These are phyloP conservation scores for Solanum chiquidenum DNA, from an alignment of 257 asterid genomes.

Conservation along the genomic window DNA sequence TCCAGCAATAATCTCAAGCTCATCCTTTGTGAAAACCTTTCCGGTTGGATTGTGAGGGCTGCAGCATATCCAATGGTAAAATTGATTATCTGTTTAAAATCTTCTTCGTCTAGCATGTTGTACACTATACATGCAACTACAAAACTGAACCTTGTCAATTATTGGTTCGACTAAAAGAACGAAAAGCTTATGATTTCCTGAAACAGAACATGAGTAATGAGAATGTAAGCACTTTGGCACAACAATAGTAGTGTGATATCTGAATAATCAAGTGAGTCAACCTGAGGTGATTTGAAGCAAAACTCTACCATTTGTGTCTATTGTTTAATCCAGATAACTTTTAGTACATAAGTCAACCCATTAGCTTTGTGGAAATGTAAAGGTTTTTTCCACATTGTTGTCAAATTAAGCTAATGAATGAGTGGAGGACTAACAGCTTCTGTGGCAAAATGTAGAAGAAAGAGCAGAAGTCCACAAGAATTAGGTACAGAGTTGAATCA, in stretches of 20 bases:
- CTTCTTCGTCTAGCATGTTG: not conserved
- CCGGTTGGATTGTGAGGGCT: slow-evolving; percentile 99
- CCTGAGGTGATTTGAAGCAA: not conserved
- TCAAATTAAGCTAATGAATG: not conserved
- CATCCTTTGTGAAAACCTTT: slow-evolving; percentile 63
- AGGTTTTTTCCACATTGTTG: not conserved
- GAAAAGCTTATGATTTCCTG: not conserved
- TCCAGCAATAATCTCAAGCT: slow-evolving; percentile 78
- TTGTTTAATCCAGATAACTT: not conserved
- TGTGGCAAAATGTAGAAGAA: not conserved
- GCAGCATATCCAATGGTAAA: slow-evolving; percentile 14
- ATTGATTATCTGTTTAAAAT: not conserved
- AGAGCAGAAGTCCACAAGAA: not conserved
- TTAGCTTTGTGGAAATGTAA: not conserved
- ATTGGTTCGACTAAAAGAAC: not conserved
- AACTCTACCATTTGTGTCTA: not conserved
- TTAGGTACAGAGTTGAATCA: not conserved
- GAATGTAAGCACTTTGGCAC: not conserved
- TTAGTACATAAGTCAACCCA: not conserved
- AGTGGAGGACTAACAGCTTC: not conserved
- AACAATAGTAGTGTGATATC: not conserved
- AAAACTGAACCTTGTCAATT: not conserved
- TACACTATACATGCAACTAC: not conserved
- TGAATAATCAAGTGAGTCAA: not conserved
- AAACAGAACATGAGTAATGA: not conserved